Base-by-base conservation (phyloP, 768 basidiomycete genomes). In the Tulasnella sp. region DNA sequence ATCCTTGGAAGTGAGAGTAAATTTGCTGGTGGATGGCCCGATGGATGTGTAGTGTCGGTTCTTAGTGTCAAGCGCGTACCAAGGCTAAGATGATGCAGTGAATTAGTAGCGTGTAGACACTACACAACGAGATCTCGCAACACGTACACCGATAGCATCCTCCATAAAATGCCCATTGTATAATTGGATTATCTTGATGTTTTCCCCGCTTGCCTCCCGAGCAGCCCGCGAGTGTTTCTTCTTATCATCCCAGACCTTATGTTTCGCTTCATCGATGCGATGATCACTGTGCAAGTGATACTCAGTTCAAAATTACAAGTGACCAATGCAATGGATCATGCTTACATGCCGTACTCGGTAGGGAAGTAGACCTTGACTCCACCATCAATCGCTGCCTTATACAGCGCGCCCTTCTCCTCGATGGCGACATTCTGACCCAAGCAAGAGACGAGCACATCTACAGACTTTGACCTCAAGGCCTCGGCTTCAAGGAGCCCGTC, bases 321-420 rank as follows among this genome's bases (percentile, higher is more conserved):
- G 34, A 15, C 15, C 34, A 38, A 15, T 7, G 34, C 5, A 38
- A 38, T 7, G 15, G 15, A 38, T n/a, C 0, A 21, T 19, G 38
- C 32, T 32, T 34, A 53, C 51, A 53, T 23, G 17, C 52, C 52
- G 32, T 42, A 53, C 19, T 53, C 52, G 17, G 19, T 53, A 13
- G 52, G 52, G 52, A 53, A 53, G 32, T 53, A 53, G 29, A 53
- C 52, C 32, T 53, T 53, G 7, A 42, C 52, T n/a, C 52, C 52
- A 23, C 32, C 32, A 0, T 53, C 32, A 2, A 24, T 41, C 4
- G 52, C 52, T 2, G 52, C 52, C 26, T 38, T 38, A 41, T 19
- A 32, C 21, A 53, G 21, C 23, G 32, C 26, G 11, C 38, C 34
- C 23, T 24, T 38, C 29, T 38, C 34, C 32, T 53, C 51, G 7